Conservation (phyloP, 306 rosid genomes). For the Lathyrus oleraceus region DNA sequence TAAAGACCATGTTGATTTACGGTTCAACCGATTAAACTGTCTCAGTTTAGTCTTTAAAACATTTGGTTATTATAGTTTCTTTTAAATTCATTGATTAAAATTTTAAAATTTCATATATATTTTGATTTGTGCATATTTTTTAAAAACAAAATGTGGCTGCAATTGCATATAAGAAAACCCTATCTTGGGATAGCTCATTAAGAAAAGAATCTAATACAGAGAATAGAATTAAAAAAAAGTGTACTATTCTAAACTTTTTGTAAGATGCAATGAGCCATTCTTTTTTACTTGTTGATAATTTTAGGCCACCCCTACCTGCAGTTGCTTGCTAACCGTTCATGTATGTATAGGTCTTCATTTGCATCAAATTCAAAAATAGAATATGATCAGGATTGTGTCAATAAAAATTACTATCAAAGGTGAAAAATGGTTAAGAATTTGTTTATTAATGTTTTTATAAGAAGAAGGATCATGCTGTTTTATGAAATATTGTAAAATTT, state of each 20-base stretch:
- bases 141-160: neutral
- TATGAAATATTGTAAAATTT: neutral
- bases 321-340: slow-evolving; percentile 26
- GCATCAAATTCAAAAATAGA: slow-evolving; percentile 1
- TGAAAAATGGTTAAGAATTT: neutral
- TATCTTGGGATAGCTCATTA: slow-evolving; percentile 31
- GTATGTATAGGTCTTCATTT: neutral
- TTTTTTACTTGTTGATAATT: slow-evolving; percentile 27
- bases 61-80: neutral
- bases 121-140: neutral
- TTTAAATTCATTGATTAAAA: slow-evolving; percentile 9
- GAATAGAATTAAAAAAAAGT: slow-evolving; percentile 33
- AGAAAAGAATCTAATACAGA: slow-evolving; percentile 46
- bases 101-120: neutral
- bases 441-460: neutral
- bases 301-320: slow-evolving; percentile 14
- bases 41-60: too few relatives aligned
- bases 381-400: neutral
- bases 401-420: neutral
- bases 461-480: neutral
- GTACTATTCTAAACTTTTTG: slow-evolving; percentile 24
- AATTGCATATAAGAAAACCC: neutral
- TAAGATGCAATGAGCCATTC: slow-evolving; percentile 29
- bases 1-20: too few relatives aligned
- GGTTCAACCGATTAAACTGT: too few relatives aligned